Evolutionary conservation across 176 grass and related monocot species (phyloP).

Genomic region (Carex myosuroides): DNA sequence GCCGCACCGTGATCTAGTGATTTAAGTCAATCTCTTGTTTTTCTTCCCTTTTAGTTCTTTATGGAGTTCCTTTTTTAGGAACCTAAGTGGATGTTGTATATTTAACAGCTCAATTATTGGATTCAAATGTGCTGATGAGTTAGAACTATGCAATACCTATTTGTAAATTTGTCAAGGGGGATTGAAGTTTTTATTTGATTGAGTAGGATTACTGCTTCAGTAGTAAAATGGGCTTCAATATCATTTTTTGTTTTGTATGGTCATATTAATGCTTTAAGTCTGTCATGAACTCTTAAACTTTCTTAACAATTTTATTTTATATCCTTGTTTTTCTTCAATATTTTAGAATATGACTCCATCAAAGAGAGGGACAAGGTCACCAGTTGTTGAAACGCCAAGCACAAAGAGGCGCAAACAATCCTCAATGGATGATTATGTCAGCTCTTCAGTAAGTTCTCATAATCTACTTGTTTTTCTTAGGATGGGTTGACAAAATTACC

Average conservation of each 20-base stretch:
- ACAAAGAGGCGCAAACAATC: conserved; percentile 49
- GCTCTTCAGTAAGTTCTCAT: conserved; percentile 35
- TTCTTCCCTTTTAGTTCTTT: background rate
- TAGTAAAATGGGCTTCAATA: background rate
- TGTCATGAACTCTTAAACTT: background rate
- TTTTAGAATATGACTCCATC: conserved; percentile 40
- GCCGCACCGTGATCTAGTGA: background rate
- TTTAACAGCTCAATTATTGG: background rate
- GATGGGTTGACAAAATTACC: background rate
- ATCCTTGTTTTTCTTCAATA: background rate
- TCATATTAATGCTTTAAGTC: background rate
- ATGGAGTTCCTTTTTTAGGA: background rate
- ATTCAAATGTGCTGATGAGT: background rate
- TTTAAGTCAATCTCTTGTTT: background rate
- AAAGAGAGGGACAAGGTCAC: conserved; percentile 27
- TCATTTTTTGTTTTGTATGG: background rate
- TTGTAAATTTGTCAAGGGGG: background rate
- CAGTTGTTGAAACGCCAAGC: conserved; percentile 29
- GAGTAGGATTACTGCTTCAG: background rate
- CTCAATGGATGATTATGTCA: conserved; percentile 43
- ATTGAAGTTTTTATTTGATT: background rate
- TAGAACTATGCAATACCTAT: background rate
- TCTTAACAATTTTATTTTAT: background rate
- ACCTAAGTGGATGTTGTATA: background rate
- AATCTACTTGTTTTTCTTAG: background rate